Evolutionary conservation across 768 basidiomycete species (phyloP).

Genomic region (Suillus tomentosus): DNA sequence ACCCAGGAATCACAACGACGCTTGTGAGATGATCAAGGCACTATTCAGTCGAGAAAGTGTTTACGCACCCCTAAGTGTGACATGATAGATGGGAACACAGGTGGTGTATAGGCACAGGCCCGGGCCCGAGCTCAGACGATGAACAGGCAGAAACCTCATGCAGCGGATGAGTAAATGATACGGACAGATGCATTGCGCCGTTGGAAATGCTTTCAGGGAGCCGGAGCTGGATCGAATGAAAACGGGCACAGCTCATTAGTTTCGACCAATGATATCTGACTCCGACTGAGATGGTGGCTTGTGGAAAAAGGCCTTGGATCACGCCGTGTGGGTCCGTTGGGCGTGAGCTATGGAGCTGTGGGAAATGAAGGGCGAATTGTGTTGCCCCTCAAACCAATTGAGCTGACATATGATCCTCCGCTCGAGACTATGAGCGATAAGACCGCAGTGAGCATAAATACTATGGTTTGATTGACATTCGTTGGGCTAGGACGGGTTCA

Average conservation of each 20-base stretch:
- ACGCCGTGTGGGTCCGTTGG: background rate
- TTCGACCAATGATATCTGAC: background rate
- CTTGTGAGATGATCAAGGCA: background rate
- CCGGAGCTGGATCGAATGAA: slow-evolving; percentile 4
- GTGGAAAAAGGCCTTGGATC: background rate
- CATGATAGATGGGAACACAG: background rate
- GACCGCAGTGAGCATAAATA: background rate
- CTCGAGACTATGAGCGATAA: background rate
- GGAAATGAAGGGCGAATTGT: background rate
- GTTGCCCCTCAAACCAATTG: background rate
- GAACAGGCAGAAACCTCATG: slow-evolving; percentile 8
- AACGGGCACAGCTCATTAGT: background rate
- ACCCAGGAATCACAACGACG: background rate
- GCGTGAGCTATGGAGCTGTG: slow-evolving; percentile 1
- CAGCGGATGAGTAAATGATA: background rate
- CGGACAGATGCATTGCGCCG: background rate
- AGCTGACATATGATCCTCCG: background rate
- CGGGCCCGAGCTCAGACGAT: background rate
- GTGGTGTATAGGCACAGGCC: background rate
- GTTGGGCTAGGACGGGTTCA: background rate
- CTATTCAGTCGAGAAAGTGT: background rate
- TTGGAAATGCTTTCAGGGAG: background rate
- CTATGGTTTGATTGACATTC: background rate
- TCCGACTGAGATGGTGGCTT: background rate
- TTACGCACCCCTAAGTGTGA: slow-evolving; percentile 5